These are phyloP conservation scores for Berberis thunbergii DNA, from an alignment of 164 flowering plant species.

Conservation along the genomic window DNA sequence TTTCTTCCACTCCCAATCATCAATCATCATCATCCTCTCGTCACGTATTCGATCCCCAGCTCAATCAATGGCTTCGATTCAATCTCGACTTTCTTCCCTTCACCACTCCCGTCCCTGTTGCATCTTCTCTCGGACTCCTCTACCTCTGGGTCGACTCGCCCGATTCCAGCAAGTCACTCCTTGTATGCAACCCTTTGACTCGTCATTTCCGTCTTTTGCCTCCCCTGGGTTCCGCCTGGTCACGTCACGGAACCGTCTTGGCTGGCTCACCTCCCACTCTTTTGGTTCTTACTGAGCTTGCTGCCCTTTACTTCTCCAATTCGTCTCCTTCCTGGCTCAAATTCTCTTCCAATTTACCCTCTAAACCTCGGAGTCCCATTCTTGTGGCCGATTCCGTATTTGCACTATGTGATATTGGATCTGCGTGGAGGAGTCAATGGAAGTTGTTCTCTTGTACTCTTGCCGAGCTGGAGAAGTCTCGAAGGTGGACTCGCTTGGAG, in stretches of 20 bases:
- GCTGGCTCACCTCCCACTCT: slow-evolving; percentile 37
- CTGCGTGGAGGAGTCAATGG: slow-evolving; percentile 92
- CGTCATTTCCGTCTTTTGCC: slow-evolving; percentile 48
- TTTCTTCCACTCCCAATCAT: slow-evolving; percentile 2
- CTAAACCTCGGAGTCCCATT: slow-evolving; percentile 85
- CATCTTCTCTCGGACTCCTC: slow-evolving; percentile 38
- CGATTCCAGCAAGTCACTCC: slow-evolving; percentile 34
- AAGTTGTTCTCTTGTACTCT: slow-evolving; percentile 47
- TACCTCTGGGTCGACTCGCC: slow-evolving; percentile 64
- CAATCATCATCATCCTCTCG: slow-evolving; percentile 9
- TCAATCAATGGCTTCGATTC: slow-evolving; percentile 46
- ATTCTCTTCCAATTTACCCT: slow-evolving; percentile 65
- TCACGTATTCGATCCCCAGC: slow-evolving; percentile 47
- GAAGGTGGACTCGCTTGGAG: slow-evolving; percentile 56
- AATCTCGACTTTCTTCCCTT: slow-evolving; percentile 56
- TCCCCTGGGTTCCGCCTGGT: slow-evolving; percentile 92
- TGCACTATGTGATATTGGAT: slow-evolving; percentile 76
- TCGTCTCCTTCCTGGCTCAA: slow-evolving; percentile 42
- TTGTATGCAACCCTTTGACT: slow-evolving; percentile 76
- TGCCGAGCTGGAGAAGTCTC: slow-evolving; percentile 11
- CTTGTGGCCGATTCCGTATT: slow-evolving; percentile 38
- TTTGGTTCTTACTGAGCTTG: slow-evolving; percentile 73
- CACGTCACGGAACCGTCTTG: slow-evolving; percentile 77
- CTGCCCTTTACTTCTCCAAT: slow-evolving; percentile 46
- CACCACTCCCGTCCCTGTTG: slow-evolving; percentile 23